Percentiles rank a stretch among this genome's conserved stretches.
phyloP scores from a whole-genome alignment of 140 eudicot species.

The Erigeron philadelphicus region DNA sequence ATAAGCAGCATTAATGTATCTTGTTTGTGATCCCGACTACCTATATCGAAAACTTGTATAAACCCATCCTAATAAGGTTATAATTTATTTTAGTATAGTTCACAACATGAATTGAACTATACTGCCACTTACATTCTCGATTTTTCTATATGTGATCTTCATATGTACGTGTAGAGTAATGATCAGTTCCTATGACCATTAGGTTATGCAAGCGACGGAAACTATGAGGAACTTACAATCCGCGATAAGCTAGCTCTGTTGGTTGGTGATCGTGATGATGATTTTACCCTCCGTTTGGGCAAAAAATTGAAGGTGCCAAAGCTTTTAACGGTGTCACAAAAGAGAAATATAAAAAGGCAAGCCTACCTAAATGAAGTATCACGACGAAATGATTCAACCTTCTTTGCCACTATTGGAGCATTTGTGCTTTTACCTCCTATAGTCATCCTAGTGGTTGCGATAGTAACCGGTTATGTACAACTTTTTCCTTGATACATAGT shows the following conservation, averaged over 20 bases:
- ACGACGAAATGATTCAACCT: slow-evolving; percentile 66
- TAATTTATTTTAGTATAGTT: neutral
- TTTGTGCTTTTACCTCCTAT: slow-evolving; percentile 86
- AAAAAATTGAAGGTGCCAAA: slow-evolving; percentile 76
- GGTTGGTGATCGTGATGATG: slow-evolving; percentile 78
- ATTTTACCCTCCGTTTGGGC: slow-evolving; percentile 73
- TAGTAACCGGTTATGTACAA: slow-evolving; percentile 86
- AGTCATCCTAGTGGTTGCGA: slow-evolving; percentile 70
- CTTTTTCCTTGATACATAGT: slow-evolving; percentile 66
- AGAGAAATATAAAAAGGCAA: slow-evolving; percentile 86
- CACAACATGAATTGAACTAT: neutral
- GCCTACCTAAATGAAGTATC: slow-evolving; percentile 81
- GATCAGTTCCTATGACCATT: slow-evolving; percentile 15
- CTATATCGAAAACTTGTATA: too few relatives aligned
- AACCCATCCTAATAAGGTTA: too few relatives aligned
- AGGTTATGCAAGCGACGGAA: slow-evolving; percentile 59
- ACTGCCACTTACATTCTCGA: neutral
- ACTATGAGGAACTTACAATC: slow-evolving; percentile 42
- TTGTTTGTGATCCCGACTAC: too few relatives aligned
- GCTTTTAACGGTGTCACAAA: slow-evolving; percentile 80
- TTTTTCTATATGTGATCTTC: neutral
- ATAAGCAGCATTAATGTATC: too few relatives aligned
- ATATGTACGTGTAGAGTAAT: slow-evolving; percentile 3
- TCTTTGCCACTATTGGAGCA: slow-evolving; percentile 88
- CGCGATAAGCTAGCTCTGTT: slow-evolving; percentile 69